These are phyloP conservation scores for Kwoniella sp. DNA, from an alignment of 768 basidiomycete genomes.

Conservation along the genomic window DNA sequence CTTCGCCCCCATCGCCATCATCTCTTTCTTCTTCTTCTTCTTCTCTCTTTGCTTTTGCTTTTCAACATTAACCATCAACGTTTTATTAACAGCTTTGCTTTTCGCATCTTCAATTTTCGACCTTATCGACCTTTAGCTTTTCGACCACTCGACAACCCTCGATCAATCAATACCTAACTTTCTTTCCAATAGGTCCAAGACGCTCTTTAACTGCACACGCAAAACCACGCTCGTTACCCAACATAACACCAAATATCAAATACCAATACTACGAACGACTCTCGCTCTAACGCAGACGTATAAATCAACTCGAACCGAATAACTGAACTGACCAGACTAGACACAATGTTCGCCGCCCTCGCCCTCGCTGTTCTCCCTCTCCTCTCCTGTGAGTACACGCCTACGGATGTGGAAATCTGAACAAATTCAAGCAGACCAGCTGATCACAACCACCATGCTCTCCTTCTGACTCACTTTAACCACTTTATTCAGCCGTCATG, in stretches of 20 bases:
- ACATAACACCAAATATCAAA: not conserved
- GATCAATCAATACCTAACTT: slow-evolving; percentile 30
- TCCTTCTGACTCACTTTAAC: too few species aligned
- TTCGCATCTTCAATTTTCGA: too few species aligned
- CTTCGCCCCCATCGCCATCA: slow-evolving; percentile 18
- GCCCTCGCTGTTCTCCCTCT: slow-evolving; percentile 61
- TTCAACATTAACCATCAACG: not conserved
- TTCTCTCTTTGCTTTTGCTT: slow-evolving; percentile 25
- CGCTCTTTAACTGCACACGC: slow-evolving; percentile 55
- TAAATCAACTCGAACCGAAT: not conserved
- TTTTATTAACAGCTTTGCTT: slow-evolving; percentile 14
- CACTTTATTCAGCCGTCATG: slow-evolving; percentile 29
- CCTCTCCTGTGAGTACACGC: slow-evolving; percentile 59
- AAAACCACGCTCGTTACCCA: not conserved
- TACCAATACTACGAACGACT: slow-evolving; percentile 9
- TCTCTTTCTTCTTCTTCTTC: slow-evolving; percentile 11
- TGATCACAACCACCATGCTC: slow-evolving; percentile 1
- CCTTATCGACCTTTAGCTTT: too few species aligned
- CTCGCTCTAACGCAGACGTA: not conserved
- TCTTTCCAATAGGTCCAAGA: slow-evolving; percentile 57
- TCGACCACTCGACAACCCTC: slow-evolving; percentile 1
- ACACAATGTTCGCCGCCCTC: slow-evolving; percentile 40
- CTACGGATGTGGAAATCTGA: too few species aligned
- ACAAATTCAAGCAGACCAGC: too few species aligned
- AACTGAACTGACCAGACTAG: not conserved